Evolutionary conservation across 140 eudicot genomes (phyloP), one percentile per base, ranked within the genome.

Genomic region (Erigeron philadelphicus): DNA sequence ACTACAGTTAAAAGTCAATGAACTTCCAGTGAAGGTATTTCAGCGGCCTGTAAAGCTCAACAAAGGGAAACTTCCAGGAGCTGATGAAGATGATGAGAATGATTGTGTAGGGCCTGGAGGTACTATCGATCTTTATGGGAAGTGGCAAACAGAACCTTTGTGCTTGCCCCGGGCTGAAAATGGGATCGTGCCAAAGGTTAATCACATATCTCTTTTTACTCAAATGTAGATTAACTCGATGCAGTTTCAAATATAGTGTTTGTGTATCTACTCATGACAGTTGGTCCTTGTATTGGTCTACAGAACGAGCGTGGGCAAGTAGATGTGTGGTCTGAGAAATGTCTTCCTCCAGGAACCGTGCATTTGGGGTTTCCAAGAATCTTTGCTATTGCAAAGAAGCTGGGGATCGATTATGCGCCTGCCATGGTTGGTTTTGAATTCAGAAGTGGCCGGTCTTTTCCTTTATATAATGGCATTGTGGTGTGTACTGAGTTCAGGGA

Each of bases 351-450:
- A n/a, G 98, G 98, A 58, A 92, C 98, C 3, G 86, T 92, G 66
- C 95, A 92, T 67, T 76, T 92, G 78, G 87, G 84, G 70, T 79
- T 88, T 56, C 95, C 95, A 68, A 75, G 96, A 76, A 69, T 86
- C 58, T 84, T 71, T n/a, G 45, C 76, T 23, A 78, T 88, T 72
- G 98, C 95, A 3, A 83, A 88, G 68, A 92, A 85, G 74, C 81
- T 88, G 71, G 79, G 66, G 66, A 78, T 92, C 19, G 90, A 92
- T 81, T 92, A 21, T 68, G 96, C 98, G 53, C 90, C 92, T 79
- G 98, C 98, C 15, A 92, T 92, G 98, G 95, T 92, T 75, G 98
- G 98, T 60, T 92, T 92, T 80, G 98, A 92, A 7, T 88, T 92
- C 80, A 83, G 86, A 62, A 88, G 82, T 72, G 96, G 96, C n/a